Percentiles rank a stretch among this genome's conserved stretches.
phyloP scores from a whole-genome alignment of 2,329 filamentous ascomycete species.

The Aureobasidium sp. region DNA sequence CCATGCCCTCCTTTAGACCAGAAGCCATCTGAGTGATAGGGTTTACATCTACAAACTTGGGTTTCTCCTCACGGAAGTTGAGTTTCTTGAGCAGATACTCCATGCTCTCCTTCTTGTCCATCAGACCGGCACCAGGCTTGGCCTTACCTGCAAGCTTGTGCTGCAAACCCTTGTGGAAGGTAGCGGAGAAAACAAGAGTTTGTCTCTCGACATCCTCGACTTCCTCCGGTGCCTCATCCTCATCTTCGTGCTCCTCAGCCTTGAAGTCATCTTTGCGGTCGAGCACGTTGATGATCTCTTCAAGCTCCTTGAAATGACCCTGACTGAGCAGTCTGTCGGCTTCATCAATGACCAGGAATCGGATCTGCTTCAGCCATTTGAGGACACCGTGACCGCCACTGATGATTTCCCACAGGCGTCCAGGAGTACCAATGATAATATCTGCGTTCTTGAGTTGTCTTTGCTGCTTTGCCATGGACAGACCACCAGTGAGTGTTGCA shows the following conservation, averaged over 20 bases:
- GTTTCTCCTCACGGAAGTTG: constrained; percentile 75
- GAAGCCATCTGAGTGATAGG: constrained; percentile 83
- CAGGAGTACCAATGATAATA: constrained; percentile 81
- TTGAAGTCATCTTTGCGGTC: constrained; percentile 50
- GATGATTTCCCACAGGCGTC: constrained; percentile 89
- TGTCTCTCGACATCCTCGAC: constrained; percentile 46
- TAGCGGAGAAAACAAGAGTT: constrained; percentile 93
- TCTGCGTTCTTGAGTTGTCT: constrained; percentile 76
- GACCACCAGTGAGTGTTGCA: constrained; percentile 83
- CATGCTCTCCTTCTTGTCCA: constrained; percentile 74
- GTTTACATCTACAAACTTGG: constrained; percentile 88
- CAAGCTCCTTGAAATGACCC: constrained; percentile 90
- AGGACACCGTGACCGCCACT: constrained; percentile 66
- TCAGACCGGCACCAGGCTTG: constrained; percentile 53
- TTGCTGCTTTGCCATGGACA: constrained; percentile 93
- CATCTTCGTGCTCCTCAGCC: constrained; percentile 44
- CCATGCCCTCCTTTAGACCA: constrained; percentile 75
- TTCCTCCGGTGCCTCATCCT: constrained; percentile 23
- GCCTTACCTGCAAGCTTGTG: constrained; percentile 80
- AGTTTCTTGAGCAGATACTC: constrained; percentile 87
- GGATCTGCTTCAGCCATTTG: constrained; percentile 61
- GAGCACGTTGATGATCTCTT: constrained; percentile 75
- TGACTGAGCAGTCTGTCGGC: constrained; percentile 86
- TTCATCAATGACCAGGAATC: constrained; percentile 86
- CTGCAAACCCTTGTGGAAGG: constrained; percentile 85